Evolutionary conservation across 495 filamentous ascomycete genomes (phyloP).

Genomic region (Aspergillus steynii): DNA sequence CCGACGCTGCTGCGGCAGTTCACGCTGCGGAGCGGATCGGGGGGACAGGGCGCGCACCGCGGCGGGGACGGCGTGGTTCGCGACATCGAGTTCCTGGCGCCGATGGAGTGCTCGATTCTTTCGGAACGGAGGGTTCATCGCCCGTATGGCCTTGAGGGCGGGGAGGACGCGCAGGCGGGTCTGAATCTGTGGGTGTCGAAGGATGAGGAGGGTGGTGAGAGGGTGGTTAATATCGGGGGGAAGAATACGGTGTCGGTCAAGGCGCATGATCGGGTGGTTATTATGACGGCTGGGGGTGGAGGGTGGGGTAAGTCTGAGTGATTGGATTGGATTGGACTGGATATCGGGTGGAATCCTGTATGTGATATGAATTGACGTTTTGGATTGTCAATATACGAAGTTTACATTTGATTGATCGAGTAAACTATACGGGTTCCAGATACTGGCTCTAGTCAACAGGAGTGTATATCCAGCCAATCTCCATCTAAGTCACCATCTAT

Average conservation of each 20-base stretch:
- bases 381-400: neutral
- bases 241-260: constrained; percentile 93
- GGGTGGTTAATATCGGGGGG: constrained; percentile 79
- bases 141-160: constrained; percentile 89
- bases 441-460: neutral
- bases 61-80: constrained; percentile 90
- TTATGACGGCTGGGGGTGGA: constrained; percentile 57
- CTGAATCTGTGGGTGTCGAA: constrained; percentile 85
- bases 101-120: constrained; percentile 85
- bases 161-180: constrained; percentile 75
- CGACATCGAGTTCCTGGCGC: constrained; percentile 92
- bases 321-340: neutral
- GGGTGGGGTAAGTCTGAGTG: constrained; percentile 42
- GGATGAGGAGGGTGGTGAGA: constrained; percentile 54
- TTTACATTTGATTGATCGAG: too few relatives aligned
- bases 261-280: constrained; percentile 82
- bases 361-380: neutral
- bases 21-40: constrained; percentile 64
- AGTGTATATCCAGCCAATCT: neutral
- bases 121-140: constrained; percentile 83
- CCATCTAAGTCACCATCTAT: too few relatives aligned
- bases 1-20: constrained; percentile 86
- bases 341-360: neutral
- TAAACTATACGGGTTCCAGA: neutral
- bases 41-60: constrained; percentile 71